phyloP scores from a whole-genome alignment of 257 asterid genomes.

The Solanum piurae region DNA sequence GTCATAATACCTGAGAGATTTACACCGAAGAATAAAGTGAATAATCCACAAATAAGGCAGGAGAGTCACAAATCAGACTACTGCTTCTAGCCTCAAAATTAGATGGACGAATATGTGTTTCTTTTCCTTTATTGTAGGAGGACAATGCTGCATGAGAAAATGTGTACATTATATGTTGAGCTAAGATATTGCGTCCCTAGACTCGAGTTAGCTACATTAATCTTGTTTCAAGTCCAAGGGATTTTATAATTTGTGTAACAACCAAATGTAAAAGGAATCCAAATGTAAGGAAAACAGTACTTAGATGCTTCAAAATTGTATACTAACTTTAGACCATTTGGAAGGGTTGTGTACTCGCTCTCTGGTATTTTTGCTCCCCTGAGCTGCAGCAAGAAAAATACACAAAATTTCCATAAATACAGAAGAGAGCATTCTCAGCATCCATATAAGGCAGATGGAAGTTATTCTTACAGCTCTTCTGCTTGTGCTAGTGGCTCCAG shows the following conservation, averaged over 20 bases:
- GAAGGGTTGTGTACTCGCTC: conserved; percentile 69
- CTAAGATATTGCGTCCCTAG: background rate
- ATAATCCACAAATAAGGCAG: background rate
- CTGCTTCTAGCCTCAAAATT: background rate
- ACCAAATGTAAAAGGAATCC: background rate
- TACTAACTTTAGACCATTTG: conserved; percentile 91
- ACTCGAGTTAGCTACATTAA: background rate
- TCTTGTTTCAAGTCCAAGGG: background rate
- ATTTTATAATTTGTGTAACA: background rate
- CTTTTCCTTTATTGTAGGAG: background rate
- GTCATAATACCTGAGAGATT: conserved; percentile 67
- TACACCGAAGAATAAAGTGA: conserved; percentile 1
- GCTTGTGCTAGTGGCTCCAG: conserved; percentile 82
- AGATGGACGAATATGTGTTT: background rate
- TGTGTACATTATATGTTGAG: background rate
- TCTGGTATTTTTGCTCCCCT: conserved; percentile 86
- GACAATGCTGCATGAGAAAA: background rate
- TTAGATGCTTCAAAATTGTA: background rate
- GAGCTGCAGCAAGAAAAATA: conserved; percentile 52
- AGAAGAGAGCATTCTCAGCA: background rate
- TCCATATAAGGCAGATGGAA: background rate
- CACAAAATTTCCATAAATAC: background rate
- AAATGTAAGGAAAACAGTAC: background rate
- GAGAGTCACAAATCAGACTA: background rate
- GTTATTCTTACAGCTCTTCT: conserved; percentile 79